phyloP scores from a whole-genome alignment of 495 filamentous ascomycete species.

The Astrocystis sublimbata region DNA sequence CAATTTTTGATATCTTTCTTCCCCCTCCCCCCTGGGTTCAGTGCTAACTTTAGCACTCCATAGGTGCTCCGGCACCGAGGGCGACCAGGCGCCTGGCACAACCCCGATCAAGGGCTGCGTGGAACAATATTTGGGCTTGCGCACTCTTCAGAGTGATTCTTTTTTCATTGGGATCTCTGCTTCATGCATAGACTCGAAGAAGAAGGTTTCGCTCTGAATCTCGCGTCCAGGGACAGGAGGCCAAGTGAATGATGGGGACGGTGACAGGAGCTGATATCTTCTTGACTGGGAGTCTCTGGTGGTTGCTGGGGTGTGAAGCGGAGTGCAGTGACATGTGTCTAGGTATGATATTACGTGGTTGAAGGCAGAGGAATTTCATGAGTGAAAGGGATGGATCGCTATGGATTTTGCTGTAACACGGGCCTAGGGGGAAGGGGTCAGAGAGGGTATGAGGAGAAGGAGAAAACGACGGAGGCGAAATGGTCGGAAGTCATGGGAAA shows the following conservation, averaged over 20 bases:
- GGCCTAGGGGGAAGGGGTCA: neutral
- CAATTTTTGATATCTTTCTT: slow-evolving; percentile 18
- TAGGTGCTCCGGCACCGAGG: slow-evolving; percentile 11
- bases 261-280: too few relatives aligned
- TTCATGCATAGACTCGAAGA: slow-evolving; percentile 19
- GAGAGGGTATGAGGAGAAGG: neutral
- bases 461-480: neutral
- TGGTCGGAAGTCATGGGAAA: neutral
- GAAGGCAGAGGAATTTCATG: too few relatives aligned
- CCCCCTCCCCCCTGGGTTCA: neutral
- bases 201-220: neutral
- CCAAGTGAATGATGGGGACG: neutral
- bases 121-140: slow-evolving; percentile 1
- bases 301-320: too few relatives aligned
- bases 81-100: slow-evolving; percentile 14
- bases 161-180: slow-evolving; percentile 20
- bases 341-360: too few relatives aligned
- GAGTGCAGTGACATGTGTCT: too few relatives aligned
- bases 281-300: too few relatives aligned
- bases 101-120: slow-evolving; percentile 10
- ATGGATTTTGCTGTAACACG: neutral
- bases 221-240: neutral
- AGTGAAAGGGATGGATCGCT: too few relatives aligned
- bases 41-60: slow-evolving; percentile 13
- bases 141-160: slow-evolving; percentile 5